Conservation (phyloP, 768 basidiomycete species). For the Pleurotus eryngii region DNA sequence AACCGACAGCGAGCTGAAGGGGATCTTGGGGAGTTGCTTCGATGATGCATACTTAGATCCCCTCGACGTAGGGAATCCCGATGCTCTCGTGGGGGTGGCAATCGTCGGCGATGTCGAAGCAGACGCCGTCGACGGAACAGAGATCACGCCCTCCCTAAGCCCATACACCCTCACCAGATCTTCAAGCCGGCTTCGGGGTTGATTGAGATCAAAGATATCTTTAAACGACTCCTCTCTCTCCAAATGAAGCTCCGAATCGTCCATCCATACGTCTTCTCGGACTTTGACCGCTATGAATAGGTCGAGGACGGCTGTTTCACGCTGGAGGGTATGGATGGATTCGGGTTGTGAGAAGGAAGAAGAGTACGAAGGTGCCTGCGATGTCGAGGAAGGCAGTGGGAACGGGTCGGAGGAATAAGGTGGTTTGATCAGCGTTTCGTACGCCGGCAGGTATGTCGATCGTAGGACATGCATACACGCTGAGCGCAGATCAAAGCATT, state of each 20-base stretch:
- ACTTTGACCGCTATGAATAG: slow-evolving; percentile 78
- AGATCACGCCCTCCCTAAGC: slow-evolving; percentile 35
- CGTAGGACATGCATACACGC: slow-evolving; percentile 83
- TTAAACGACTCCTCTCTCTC: slow-evolving; percentile 74
- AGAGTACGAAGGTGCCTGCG: slow-evolving; percentile 16
- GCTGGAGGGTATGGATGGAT: slow-evolving; percentile 47
- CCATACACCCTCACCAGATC: slow-evolving; percentile 59
- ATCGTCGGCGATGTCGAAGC: slow-evolving; percentile 1
- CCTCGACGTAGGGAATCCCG: not conserved
- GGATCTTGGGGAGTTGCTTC: slow-evolving; percentile 23
- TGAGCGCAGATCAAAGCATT: slow-evolving; percentile 17
- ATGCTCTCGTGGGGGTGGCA: not conserved
- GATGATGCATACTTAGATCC: not conserved
- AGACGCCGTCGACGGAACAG: slow-evolving; percentile 16
- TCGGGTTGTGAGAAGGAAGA: slow-evolving; percentile 17
- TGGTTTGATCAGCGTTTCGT: slow-evolving; percentile 54
- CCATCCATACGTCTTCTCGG: slow-evolving; percentile 73
- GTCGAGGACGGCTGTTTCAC: slow-evolving; percentile 75
- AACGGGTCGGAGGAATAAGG: slow-evolving; percentile 83
- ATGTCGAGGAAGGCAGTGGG: slow-evolving; percentile 37
- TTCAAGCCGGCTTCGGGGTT: slow-evolving; percentile 74
- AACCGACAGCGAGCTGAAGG: slow-evolving; percentile 34
- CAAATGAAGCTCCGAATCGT: slow-evolving; percentile 72
- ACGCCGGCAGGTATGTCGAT: slow-evolving; percentile 68
- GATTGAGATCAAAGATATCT: slow-evolving; percentile 74